Base-by-base conservation (phyloP, 805 yeast genomes). In the Isabelozyma heimii region DNA sequence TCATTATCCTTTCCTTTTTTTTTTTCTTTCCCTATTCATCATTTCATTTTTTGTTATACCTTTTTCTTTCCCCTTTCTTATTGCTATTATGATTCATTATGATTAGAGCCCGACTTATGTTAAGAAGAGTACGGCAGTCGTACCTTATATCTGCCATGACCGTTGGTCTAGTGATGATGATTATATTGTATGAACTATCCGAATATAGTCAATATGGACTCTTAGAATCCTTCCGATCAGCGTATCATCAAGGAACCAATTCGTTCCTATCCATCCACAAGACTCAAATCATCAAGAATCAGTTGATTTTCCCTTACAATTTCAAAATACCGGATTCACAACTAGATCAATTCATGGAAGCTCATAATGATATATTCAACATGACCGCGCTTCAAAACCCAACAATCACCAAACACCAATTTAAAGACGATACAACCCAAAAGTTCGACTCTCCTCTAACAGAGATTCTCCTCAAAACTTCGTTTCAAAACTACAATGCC, bases 401-500 rank as follows among this genome's bases (percentile, higher is more conserved):
- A 20, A 28, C 14, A 8, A 28, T 42, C 12, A 4, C 8, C 8
- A 42, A 42, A 27, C 20, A 27, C 14, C 3, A 14, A 13, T 20
- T 40, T 13, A 17, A 40, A 8, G 27, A 14, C 8, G 8, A 40
- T 5, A 26, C 15, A 14, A 9, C 9, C 10, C 14, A 40, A 4
- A 40, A 40, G 27, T 20, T 12, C 14, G 40, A n/a, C 5, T 9
- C 40, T 13, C 44, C 44, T 6, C 5, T 42, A 10, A 42, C 44
- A 7, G n/a, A 16, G 8, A 27, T 6, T 3, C 4, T 2, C 17
- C 37, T 45, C 10, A 40, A 40, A 3, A 30, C 10, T 10, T 13
- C 35, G n/a, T 56, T 47, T 48, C 42, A 40, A 13, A 30, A 33
- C 14, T 51, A 52, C 38, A 44, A 45, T 20, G 35, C 57, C 20